Conservation (phyloP, 345 rosid species). For the Lenwebbia sp. region DNA sequence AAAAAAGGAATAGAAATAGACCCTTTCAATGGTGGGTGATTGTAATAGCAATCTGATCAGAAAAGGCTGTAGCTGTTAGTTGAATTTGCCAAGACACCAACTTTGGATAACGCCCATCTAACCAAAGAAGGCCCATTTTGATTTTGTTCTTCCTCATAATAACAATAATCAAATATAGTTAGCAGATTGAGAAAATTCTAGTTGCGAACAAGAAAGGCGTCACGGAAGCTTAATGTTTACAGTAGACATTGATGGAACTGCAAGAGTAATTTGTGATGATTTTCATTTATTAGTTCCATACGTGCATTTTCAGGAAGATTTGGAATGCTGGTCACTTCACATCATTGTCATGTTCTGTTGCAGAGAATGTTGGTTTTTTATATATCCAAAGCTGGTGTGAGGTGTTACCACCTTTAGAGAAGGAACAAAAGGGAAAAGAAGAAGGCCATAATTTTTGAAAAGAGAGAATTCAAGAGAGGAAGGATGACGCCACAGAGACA, state of each 20-base stretch:
- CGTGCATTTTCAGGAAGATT: neutral
- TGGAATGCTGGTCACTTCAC: neutral
- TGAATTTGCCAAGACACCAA: conserved; percentile 12
- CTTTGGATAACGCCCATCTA: conserved; percentile 12
- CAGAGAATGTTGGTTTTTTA: conserved; percentile 10
- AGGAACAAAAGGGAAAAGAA: conserved; percentile 15
- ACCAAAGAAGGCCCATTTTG: conserved; percentile 5
- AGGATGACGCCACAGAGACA: conserved; percentile 1
- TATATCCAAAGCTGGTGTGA: conserved; percentile 1
- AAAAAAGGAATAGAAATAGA: neutral
- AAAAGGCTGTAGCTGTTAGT: conserved; percentile 6
- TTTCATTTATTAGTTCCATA: neutral
- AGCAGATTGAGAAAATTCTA: neutral
- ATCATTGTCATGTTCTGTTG: conserved; percentile 8
- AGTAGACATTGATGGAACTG: neutral
- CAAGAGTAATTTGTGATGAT: neutral
- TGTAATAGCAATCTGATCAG: neutral
- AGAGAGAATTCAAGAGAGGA: neutral
- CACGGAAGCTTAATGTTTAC: neutral
- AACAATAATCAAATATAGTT: neutral
- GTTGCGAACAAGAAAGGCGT: neutral
- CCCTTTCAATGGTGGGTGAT: neutral
- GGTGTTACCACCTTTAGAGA: neutral
- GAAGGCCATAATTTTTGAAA: conserved; percentile 18
- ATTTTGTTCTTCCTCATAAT: neutral